Percentiles rank a stretch among this genome's conserved stretches.
phyloP scores from a whole-genome alignment of 352 stramenopile species.

The Phytophthora cajani region DNA sequence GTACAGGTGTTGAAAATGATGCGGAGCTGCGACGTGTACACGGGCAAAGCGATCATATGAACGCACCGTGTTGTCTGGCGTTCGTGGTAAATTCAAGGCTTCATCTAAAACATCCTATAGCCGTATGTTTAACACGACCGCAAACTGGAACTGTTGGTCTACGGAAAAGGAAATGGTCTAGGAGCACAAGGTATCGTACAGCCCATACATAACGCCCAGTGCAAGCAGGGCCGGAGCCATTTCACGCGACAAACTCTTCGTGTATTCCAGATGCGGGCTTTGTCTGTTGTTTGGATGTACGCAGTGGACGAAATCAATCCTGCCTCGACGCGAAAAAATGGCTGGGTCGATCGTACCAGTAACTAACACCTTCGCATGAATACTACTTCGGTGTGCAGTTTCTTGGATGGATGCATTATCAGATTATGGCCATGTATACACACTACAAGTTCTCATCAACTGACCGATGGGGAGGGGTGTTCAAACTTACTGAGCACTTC shows the following conservation, averaged over 20 bases:
- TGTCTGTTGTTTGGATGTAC: constrained; percentile 9
- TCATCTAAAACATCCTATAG: neutral
- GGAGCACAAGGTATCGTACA: neutral
- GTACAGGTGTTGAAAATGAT: constrained; percentile 13
- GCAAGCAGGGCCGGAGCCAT: neutral
- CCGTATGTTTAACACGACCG: constrained; percentile 14
- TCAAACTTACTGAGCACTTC: constrained; percentile 2
- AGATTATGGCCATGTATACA: constrained; percentile 10
- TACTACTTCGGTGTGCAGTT: no score
- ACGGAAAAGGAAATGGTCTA: constrained; percentile 3
- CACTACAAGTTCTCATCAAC: neutral
- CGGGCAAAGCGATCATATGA: constrained; percentile 16
- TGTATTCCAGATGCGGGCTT: constrained; percentile 16
- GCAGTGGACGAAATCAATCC: neutral
- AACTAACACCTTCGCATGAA: neutral
- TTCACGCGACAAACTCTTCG: constrained; percentile 23
- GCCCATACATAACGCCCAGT: neutral
- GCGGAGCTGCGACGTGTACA: constrained; percentile 19
- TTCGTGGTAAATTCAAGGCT: neutral
- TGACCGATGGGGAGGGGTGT: neutral
- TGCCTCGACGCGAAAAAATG: constrained; percentile 6
- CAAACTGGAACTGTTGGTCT: constrained; percentile 19
- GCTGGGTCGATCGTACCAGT: neutral
- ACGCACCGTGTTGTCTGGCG: constrained; percentile 1
- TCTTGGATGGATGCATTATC: constrained; percentile 14